phyloP scores from a whole-genome alignment of 2,329 filamentous ascomycete genomes.

The Aspergillus piperis region DNA sequence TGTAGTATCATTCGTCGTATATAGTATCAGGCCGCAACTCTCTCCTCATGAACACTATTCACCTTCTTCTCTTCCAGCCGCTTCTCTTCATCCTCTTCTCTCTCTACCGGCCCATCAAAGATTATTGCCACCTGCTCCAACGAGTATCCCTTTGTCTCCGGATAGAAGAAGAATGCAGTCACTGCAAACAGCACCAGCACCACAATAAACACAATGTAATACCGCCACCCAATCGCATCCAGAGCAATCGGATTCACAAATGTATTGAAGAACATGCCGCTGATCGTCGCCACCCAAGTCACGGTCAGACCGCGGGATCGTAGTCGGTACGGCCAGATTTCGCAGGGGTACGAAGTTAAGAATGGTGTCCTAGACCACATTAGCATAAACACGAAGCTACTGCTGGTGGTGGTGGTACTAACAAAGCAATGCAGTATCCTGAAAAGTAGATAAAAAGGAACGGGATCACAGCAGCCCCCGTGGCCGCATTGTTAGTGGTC shows the following conservation, averaged over 20 bases:
- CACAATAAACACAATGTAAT: conserved; percentile 26
- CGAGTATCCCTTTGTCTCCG: conserved; percentile 16
- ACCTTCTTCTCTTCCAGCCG: background rate
- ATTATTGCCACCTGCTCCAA: conserved; percentile 19
- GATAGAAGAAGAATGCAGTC: conserved; percentile 15
- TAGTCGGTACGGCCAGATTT: conserved; percentile 29
- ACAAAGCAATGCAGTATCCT: conserved; percentile 29
- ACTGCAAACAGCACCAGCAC: conserved; percentile 12
- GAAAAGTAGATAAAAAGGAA: conserved; percentile 33
- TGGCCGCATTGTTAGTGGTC: conserved; percentile 7
- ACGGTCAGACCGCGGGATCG: conserved; percentile 29
- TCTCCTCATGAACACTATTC: background rate
- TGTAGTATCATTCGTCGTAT: background rate
- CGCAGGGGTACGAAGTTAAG: conserved; percentile 24
- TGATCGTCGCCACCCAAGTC: conserved; percentile 18
- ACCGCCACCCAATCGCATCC: conserved; percentile 25
- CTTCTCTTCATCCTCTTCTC: background rate
- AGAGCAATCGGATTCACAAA: conserved; percentile 27
- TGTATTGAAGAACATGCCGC: conserved; percentile 24
- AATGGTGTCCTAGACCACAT: conserved; percentile 21
- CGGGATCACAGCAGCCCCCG: conserved; percentile 30
- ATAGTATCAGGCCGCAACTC: no score
- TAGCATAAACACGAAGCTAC: background rate
- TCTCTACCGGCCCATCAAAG: conserved; percentile 9
- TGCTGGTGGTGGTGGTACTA: conserved; percentile 3